A percentile compares a stretch with the other conserved stretches of the same genome.
Evolutionary conservation across 148 eudicot genomes (phyloP).

Genomic region (Spergularia bocconei): DNA sequence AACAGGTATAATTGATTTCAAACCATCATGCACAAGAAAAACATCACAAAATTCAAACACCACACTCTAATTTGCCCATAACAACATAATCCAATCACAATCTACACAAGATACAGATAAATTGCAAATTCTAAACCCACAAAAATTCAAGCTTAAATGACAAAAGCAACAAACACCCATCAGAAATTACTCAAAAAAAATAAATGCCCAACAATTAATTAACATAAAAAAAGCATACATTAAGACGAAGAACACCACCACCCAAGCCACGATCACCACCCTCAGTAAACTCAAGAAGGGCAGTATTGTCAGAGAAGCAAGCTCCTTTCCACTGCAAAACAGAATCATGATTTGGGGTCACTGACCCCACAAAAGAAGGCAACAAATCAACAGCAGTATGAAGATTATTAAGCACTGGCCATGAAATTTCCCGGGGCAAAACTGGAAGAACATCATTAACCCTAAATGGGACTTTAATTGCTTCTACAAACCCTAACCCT

Average conservation of each 20-base stretch:
- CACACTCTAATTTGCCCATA: background rate
- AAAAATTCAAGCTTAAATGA: background rate
- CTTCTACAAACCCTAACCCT: slow-evolving; percentile 52
- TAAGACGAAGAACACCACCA: slow-evolving; percentile 73
- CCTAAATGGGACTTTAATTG: slow-evolving; percentile 73
- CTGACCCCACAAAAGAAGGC: slow-evolving; percentile 79
- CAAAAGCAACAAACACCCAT: background rate
- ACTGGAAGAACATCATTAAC: slow-evolving; percentile 80
- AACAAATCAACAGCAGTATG: slow-evolving; percentile 85
- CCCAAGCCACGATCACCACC: slow-evolving; percentile 59
- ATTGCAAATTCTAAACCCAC: background rate
- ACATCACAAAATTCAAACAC: too few species aligned
- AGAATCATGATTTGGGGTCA: slow-evolving; percentile 50
- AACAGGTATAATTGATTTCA: too few species aligned
- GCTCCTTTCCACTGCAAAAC: slow-evolving; percentile 76
- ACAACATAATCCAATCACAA: background rate
- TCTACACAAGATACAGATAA: background rate
- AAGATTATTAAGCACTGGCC: slow-evolving; percentile 85
- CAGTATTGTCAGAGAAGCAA: slow-evolving; percentile 69
- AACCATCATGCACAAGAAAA: too few species aligned
- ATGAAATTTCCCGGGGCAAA: slow-evolving; percentile 75
- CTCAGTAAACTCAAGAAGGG: slow-evolving; percentile 53
- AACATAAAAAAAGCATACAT: slow-evolving; percentile 37
- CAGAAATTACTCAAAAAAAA: background rate
- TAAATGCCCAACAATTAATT: background rate